Evolutionary conservation across 2,329 filamentous ascomycete genomes (phyloP), one percentile per base, ranked within the genome.

Genomic region (Verticillium dahliae): DNA sequence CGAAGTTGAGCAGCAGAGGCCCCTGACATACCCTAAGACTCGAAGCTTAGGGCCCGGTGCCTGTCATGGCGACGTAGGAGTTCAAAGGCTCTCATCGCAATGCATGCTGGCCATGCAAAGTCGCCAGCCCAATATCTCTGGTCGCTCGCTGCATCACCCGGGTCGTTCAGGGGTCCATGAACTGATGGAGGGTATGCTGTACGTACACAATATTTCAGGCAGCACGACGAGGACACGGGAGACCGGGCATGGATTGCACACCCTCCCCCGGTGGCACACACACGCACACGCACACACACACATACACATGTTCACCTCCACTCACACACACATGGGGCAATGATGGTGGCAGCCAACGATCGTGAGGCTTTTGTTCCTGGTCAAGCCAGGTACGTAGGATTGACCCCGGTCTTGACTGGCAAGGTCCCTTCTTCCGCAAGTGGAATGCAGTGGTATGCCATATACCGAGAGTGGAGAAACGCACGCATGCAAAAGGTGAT

Each of bases 321-420:
- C 13, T 6, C 39, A 41, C 45, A 52, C 45, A 52, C 45, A 22
- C 45, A 22, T 18, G 45, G 45, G 7, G n/a, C n/a, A 11, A n/a
- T 52, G 18, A 52, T 52, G 45, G 41, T 22, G 18, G 45, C n/a
- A 52, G 45, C 45, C 45, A 52, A 27, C 45, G 45, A 45, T 50
- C n/a, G 57, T 58, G 57, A 58, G 57, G 57, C 57, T 58, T 58
- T 58, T 34, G 38, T 50, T 58, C 38, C 57, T 50, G 57, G 57
- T 27, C n/a, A 58, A 39, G 55, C 34, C 55, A 57, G 55, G 55
- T 35, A 35, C 55, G 35, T 22, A 37, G n/a, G 45, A 22, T 22
- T 9, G 45, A 52, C 45, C 45, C 45, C 45, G 45, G 45, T 52
- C 45, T 52, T 52, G 45, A 52, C 45, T 27, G 22, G 45, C 7